These are phyloP conservation scores for Smittium mucronatum DNA, from an alignment of 371 early-diverging fungal species.

Conservation along the genomic window DNA sequence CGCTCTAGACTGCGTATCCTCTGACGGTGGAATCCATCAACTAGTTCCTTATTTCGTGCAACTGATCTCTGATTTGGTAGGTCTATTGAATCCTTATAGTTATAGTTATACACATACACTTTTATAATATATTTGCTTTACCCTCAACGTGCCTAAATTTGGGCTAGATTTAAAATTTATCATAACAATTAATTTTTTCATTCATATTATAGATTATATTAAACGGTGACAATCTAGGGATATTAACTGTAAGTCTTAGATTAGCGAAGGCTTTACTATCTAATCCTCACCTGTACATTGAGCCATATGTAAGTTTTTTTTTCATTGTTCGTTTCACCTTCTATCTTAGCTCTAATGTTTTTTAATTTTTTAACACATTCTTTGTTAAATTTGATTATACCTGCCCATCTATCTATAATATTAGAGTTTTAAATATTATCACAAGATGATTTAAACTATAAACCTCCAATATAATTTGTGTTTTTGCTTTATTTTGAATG, in stretches of 20 bases:
- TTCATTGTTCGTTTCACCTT: too few species aligned
- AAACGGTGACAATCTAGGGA: constrained; percentile 55
- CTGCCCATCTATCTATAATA: too few species aligned
- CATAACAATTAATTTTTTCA: too few species aligned
- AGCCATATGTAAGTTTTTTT: constrained; percentile 57
- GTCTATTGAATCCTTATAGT: too few species aligned
- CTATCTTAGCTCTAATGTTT: constrained; percentile 7
- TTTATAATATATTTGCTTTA: constrained; percentile 19
- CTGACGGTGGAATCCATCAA: constrained; percentile 95
- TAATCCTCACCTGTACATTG: constrained; percentile 89
- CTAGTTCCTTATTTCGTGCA: constrained; percentile 97
- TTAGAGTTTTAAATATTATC: too few species aligned
- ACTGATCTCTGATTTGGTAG: constrained; percentile 73
- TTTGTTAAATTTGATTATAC: too few species aligned
- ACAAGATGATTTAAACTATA: too few species aligned
- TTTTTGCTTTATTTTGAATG: too few species aligned
- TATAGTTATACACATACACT: too few species aligned
- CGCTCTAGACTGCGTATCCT: constrained; percentile 73
- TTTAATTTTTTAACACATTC: too few species aligned
- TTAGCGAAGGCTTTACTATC: constrained; percentile 72
- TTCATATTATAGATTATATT: constrained; percentile 46
- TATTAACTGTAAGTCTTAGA: constrained; percentile 60
- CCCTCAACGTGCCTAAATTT: too few species aligned
- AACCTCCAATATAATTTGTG: too few species aligned
- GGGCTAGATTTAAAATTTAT: constrained; percentile 14